Conservation (phyloP, 352 stramenopile species). For the Phytophthora chlamydospora region DNA sequence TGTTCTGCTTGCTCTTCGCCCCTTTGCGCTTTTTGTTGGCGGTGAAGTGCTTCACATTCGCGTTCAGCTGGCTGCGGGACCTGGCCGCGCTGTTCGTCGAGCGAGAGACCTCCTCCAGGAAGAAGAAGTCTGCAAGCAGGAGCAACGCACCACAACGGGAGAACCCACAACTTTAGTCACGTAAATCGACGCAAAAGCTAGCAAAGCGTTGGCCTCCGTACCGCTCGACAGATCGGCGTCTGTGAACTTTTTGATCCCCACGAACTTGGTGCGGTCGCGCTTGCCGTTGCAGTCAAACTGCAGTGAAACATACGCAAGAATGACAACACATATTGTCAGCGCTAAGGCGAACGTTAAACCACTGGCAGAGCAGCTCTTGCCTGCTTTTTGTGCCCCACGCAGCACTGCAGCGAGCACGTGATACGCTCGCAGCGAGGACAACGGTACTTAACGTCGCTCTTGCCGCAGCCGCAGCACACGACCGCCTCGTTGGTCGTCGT, state of each 20-base stretch:
- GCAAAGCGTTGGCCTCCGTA: constrained; percentile 10
- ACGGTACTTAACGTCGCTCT: constrained; percentile 78
- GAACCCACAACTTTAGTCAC: constrained; percentile 4
- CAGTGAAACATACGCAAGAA: neutral
- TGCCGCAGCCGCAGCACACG: constrained; percentile 56
- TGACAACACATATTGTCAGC: constrained; percentile 4
- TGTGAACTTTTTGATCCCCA: constrained; percentile 72
- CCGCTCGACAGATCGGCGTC: constrained; percentile 82
- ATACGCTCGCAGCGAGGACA: constrained; percentile 85
- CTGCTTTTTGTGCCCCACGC: constrained; percentile 81
- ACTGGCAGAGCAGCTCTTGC: constrained; percentile 30
- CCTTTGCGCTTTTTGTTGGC: constrained; percentile 46
- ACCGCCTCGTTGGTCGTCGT: constrained; percentile 6
- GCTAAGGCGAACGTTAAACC: neutral
- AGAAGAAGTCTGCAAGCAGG: constrained; percentile 66
- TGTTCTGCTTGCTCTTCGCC: constrained; percentile 8
- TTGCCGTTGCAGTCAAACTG: constrained; percentile 85
- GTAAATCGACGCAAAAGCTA: neutral
- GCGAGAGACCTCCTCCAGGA: constrained; percentile 72
- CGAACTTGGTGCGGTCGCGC: constrained; percentile 84
- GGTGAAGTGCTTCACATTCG: constrained; percentile 35
- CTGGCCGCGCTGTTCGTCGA: constrained; percentile 57
- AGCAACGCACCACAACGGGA: neutral
- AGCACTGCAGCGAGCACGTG: constrained; percentile 84
- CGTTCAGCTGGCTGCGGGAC: constrained; percentile 48